A percentile compares a stretch with the other conserved stretches of the same genome.
Conservation (phyloP, 2,329 filamentous ascomycete genomes). For the Parafenestella ontariensis region DNA sequence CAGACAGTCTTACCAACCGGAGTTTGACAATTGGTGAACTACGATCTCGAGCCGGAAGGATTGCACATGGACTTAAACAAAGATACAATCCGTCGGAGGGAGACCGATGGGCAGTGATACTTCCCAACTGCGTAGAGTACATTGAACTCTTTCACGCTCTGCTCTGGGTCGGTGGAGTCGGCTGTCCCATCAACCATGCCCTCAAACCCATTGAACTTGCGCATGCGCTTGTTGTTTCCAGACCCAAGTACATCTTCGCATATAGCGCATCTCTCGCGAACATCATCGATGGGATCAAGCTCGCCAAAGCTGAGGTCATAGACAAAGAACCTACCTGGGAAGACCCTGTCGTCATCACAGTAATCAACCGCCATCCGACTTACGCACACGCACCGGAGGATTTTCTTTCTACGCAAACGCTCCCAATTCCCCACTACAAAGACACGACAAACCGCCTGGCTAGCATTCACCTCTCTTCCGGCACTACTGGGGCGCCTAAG, state of each 20-base stretch:
- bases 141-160: conserved; percentile 54
- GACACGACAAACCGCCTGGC: conserved; percentile 22
- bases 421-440: conserved; percentile 15
- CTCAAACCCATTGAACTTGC: conserved; percentile 34
- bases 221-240: conserved; percentile 46
- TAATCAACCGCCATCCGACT: conserved; percentile 21
- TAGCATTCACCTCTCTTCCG: conserved; percentile 22
- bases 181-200: conserved; percentile 34
- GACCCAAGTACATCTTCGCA: conserved; percentile 51
- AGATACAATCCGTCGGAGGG: conserved; percentile 47
- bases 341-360: conserved; percentile 46
- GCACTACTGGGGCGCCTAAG: conserved; percentile 28
- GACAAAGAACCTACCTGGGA: conserved; percentile 39
- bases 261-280: conserved; percentile 42
- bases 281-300: conserved; percentile 15
- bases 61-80: conserved; percentile 51
- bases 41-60: conserved; percentile 50
- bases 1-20: conserved; percentile 55
- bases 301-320: conserved; percentile 12
- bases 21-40: conserved; percentile 55
- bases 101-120: conserved; percentile 37
- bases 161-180: conserved; percentile 37
- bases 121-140: conserved; percentile 57
- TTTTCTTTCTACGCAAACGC: conserved; percentile 2
- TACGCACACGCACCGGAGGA: conserved; percentile 20